phyloP scores from a whole-genome alignment of 345 rosid species.

The Salix suchowensis region DNA sequence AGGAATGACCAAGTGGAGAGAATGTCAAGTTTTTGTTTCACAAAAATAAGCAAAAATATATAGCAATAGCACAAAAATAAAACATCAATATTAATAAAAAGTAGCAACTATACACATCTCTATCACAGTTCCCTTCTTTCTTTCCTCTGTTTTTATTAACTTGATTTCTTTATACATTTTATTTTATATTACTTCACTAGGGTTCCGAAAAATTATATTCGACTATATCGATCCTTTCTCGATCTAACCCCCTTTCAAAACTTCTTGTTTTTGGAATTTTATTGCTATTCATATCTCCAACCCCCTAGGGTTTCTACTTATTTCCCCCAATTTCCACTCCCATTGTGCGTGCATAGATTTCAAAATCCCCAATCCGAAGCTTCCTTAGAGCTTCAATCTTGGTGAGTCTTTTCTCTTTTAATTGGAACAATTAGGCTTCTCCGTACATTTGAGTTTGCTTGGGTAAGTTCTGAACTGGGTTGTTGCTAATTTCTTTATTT shows the following conservation, averaged over 20 bases:
- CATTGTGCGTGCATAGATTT: neutral
- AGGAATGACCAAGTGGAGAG: too few species aligned
- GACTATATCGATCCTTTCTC: constrained; percentile 22
- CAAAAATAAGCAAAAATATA: too few species aligned
- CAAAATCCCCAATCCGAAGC: neutral
- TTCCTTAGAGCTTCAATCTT: neutral
- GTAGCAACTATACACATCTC: neutral
- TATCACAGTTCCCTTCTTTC: neutral
- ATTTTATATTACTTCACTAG: neutral
- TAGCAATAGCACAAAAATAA: neutral
- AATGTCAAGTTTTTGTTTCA: too few species aligned
- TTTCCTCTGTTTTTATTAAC: too few species aligned
- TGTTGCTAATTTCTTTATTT: neutral
- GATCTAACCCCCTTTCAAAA: constrained; percentile 6
- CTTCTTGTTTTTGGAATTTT: neutral
- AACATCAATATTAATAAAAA: neutral
- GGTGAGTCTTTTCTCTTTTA: neutral
- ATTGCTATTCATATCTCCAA: neutral
- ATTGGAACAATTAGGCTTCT: neutral
- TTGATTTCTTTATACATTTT: neutral
- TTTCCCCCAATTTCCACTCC: neutral
- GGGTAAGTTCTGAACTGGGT: neutral
- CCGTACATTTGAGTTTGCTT: neutral
- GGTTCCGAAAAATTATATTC: constrained; percentile 13
- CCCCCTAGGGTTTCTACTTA: constrained; percentile 6